Evolutionary conservation across 192 early-diverging fungal species (phyloP).

Genomic region (Chytriomyces confervae): DNA sequence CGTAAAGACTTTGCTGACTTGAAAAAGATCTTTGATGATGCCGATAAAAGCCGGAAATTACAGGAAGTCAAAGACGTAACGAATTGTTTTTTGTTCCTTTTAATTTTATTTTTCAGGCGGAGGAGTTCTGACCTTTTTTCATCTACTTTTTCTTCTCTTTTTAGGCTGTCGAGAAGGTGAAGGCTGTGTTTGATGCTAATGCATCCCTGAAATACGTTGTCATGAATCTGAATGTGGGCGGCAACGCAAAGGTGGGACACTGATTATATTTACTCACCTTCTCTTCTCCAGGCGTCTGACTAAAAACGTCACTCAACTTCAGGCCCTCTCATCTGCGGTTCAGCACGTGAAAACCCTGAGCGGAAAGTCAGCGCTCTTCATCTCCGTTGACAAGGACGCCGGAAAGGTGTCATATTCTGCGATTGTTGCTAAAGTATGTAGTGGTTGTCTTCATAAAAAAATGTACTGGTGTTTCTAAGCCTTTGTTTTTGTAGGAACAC

Average conservation of each 20-base stretch:
- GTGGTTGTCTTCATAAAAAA: not conserved
- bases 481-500: conserved; percentile 36
- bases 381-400: conserved; percentile 72
- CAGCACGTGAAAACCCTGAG: conserved; percentile 78
- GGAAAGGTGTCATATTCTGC: conserved; percentile 81
- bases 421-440: conserved; percentile 73
- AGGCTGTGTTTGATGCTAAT: conserved; percentile 71
- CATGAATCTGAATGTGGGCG: conserved; percentile 68
- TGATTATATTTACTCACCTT: not conserved
- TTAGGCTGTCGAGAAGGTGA: conserved; percentile 74
- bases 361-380: conserved; percentile 85
- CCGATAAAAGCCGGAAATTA: conserved; percentile 88
- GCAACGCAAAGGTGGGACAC: conserved; percentile 71
- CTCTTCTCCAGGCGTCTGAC: no score
- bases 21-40: conserved; percentile 85
- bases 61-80: conserved; percentile 77
- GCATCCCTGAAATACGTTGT: conserved; percentile 65
- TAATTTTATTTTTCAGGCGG: not conserved
- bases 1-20: conserved; percentile 73
- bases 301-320: not conserved
- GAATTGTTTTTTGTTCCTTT: not conserved
- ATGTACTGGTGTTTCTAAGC: conserved; percentile 7
- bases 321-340: conserved; percentile 78
- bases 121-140: not conserved
- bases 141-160: not conserved